A percentile compares a stretch with the other conserved stretches of the same genome.
Evolutionary conservation across 2,329 filamentous ascomycete genomes (phyloP).

Genomic region (Colletotrichum noveboracense): DNA sequence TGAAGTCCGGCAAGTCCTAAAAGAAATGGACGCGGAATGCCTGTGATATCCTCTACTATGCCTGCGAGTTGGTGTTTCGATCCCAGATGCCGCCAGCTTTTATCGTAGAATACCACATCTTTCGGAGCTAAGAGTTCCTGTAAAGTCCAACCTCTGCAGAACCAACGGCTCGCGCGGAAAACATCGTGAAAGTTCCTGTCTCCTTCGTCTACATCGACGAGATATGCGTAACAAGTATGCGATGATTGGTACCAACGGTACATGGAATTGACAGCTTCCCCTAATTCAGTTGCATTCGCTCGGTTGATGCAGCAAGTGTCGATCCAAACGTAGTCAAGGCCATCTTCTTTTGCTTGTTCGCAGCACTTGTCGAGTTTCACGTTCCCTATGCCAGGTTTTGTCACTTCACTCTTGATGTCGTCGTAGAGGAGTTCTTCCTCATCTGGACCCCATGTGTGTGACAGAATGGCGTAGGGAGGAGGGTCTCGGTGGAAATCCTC

Average conservation of each 20-base stretch:
- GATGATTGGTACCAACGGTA: conserved; percentile 24
- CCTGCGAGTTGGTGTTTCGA: conserved; percentile 13
- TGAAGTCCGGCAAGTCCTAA: neutral
- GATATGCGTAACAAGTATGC: conserved; percentile 23
- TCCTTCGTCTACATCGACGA: conserved; percentile 15
- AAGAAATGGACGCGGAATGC: conserved; percentile 24
- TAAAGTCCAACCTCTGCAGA: conserved; percentile 26
- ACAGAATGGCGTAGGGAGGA: conserved; percentile 27
- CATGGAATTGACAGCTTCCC: conserved; percentile 24
- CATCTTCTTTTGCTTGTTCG: neutral
- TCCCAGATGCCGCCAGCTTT: conserved; percentile 20
- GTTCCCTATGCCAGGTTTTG: neutral
- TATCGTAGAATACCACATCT: conserved; percentile 25
- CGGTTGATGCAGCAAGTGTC: conserved; percentile 32
- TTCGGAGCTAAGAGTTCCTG: conserved; percentile 29
- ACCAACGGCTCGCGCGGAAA: conserved; percentile 26
- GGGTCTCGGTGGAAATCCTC: conserved; percentile 24
- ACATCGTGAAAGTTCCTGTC: neutral
- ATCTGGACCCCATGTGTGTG: conserved; percentile 28
- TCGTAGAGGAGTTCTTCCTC: conserved; percentile 27
- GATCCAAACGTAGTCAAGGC: conserved; percentile 24
- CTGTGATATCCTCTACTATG: conserved; percentile 32
- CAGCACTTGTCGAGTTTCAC: neutral
- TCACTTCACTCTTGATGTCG: neutral
- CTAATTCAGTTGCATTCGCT: conserved; percentile 23